Evolutionary conservation across 345 rosid species (phyloP).

Genomic region (Lepidium africanum): DNA sequence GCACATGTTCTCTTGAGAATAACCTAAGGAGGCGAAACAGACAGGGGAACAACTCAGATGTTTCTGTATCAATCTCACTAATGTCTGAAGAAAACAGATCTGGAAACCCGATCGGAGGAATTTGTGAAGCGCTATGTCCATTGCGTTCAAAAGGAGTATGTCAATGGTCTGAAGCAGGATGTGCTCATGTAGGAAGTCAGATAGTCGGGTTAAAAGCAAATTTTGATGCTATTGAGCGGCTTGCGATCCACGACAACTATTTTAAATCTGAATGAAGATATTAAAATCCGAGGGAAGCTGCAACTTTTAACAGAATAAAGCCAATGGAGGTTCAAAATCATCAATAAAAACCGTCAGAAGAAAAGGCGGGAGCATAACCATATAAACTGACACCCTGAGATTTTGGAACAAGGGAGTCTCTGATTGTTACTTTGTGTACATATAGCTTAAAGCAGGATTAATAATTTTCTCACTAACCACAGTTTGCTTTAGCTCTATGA

Average conservation of each 20-base stretch:
- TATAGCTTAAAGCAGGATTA: conserved; percentile 2
- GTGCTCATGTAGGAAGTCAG: conserved; percentile 85
- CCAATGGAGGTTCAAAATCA: background rate
- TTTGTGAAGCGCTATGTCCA: conserved; percentile 76
- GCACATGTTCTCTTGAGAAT: conserved; percentile 27
- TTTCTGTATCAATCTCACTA: conserved; percentile 65
- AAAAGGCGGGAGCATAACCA: conserved; percentile 20
- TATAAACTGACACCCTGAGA: conserved; percentile 17
- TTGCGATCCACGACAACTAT: conserved; percentile 67
- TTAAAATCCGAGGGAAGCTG: background rate
- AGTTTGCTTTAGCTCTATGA: conserved; percentile 3
- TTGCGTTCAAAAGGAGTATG: conserved; percentile 70
- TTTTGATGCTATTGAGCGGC: conserved; percentile 79
- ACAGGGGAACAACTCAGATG: conserved; percentile 46
- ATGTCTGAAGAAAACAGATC: conserved; percentile 41
- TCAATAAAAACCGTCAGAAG: background rate
- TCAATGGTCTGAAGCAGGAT: conserved; percentile 85
- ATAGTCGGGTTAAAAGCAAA: conserved; percentile 78
- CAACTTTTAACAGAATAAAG: conserved; percentile 14
- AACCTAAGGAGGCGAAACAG: conserved; percentile 22
- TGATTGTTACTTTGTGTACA: background rate
- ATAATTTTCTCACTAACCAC: background rate
- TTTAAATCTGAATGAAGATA: conserved; percentile 44
- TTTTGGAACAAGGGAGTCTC: conserved; percentile 17
- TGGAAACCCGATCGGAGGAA: conserved; percentile 9